Evolutionary conservation across 805 yeast species (phyloP).

Genomic region (Myxozyma monticola): DNA sequence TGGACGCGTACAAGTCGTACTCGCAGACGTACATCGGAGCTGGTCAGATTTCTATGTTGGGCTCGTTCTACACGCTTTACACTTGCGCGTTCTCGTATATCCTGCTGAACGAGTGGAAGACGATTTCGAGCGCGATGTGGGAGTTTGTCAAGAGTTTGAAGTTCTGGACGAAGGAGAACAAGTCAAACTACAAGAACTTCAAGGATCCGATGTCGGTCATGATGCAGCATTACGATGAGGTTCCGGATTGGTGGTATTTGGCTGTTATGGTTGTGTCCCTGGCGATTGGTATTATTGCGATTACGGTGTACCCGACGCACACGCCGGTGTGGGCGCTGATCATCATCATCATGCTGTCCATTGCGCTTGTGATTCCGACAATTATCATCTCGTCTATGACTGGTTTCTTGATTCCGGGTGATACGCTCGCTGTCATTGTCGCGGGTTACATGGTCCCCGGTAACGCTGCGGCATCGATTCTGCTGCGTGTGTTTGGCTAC

Average conservation of each 20-base stretch:
- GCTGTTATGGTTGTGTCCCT: slow-evolving; percentile 47
- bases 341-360: slow-evolving; percentile 51
- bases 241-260: slow-evolving; percentile 46
- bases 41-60: slow-evolving; percentile 40
- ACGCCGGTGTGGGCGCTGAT: slow-evolving; percentile 66
- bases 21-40: slow-evolving; percentile 56
- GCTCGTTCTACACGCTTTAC: slow-evolving; percentile 47
- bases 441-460: slow-evolving; percentile 53
- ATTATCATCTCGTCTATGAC: slow-evolving; percentile 64
- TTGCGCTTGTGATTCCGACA: slow-evolving; percentile 59
- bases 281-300: slow-evolving; percentile 35
- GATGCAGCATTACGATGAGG: slow-evolving; percentile 60
- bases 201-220: slow-evolving; percentile 51
- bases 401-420: slow-evolving; percentile 51
- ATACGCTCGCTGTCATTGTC: slow-evolving; percentile 44
- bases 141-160: slow-evolving; percentile 45
- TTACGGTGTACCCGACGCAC: slow-evolving; percentile 46
- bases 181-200: slow-evolving; percentile 53
- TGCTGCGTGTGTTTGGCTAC: slow-evolving; percentile 50
- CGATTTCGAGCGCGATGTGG: neutral
- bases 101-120: slow-evolving; percentile 11
- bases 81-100: slow-evolving; percentile 5
- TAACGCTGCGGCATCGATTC: slow-evolving; percentile 51
- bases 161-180: slow-evolving; percentile 57
- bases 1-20: slow-evolving; percentile 52